These are phyloP conservation scores for Penicillium paradoxum DNA, from an alignment of 495 filamentous ascomycete genomes.

Conservation along the genomic window DNA sequence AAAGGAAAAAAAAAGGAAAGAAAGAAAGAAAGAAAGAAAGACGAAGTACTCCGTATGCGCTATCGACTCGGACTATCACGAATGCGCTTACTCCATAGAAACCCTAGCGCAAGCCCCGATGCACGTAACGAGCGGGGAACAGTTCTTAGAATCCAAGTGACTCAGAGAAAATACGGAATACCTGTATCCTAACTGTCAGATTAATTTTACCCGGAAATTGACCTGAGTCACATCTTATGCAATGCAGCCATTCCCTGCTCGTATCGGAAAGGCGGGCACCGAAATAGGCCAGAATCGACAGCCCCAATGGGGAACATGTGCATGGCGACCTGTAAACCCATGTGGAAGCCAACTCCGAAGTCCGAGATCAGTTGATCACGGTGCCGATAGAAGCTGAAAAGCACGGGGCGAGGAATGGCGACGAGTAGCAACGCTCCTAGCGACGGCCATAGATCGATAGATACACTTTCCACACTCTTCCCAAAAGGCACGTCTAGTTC, in stretches of 20 bases:
- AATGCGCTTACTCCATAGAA: no score
- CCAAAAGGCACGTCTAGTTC: not conserved
- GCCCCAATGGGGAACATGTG: not conserved
- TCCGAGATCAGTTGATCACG: not conserved
- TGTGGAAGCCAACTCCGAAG: not conserved
- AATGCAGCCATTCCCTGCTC: not conserved
- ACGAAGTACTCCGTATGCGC: no score
- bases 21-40: no score
- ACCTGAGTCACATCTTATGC: not conserved
- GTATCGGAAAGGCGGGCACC: not conserved
- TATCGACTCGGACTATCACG: not conserved
- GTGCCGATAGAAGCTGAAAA: no score
- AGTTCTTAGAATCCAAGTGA: not conserved
- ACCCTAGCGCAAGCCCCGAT: no score
- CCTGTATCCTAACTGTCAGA: no score
- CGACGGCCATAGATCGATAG: no score
- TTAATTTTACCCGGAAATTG: not conserved
- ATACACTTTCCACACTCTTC: no score
- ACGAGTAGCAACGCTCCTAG: no score
- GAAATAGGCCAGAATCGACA: not conserved
- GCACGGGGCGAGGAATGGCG: no score
- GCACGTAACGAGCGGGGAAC: constrained; percentile 5
- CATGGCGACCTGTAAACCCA: not conserved
- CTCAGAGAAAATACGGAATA: no score
- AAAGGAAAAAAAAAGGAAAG: not conserved